Evolutionary conservation across 306 rosid species (phyloP).

Genomic region (Gastrolobium bilobum): DNA sequence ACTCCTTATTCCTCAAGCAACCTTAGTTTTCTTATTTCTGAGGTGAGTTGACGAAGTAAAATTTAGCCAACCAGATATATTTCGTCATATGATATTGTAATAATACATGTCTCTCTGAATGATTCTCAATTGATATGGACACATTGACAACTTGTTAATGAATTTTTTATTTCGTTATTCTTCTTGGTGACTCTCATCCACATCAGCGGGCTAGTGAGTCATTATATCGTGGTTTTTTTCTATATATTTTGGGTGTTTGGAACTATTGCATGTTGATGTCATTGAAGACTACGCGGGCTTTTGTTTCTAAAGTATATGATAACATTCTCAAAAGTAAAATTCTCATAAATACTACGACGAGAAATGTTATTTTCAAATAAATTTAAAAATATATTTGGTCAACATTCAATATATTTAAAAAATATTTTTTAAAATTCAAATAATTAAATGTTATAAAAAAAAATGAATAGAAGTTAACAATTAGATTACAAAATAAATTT

Average conservation of each 20-base stretch:
- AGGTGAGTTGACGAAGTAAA: slow-evolving; percentile 20
- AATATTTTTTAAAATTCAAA: too few relatives aligned
- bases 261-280: background rate
- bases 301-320: too few relatives aligned
- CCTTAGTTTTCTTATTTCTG: background rate
- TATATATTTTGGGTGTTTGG: background rate
- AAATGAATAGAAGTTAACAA: too few relatives aligned
- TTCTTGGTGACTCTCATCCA: background rate
- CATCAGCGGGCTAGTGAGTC: background rate
- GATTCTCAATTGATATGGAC: slow-evolving; percentile 3
- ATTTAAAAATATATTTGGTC: too few relatives aligned
- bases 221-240: background rate
- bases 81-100: background rate
- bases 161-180: slow-evolving; percentile 15
- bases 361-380: too few relatives aligned
- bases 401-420: too few relatives aligned
- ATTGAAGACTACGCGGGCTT: background rate
- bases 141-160: background rate
- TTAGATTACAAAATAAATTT: too few relatives aligned
- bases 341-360: too few relatives aligned
- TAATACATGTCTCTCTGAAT: background rate
- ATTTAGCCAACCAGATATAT: background rate
- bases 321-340: too few relatives aligned
- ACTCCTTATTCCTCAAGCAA: slow-evolving; percentile 6
- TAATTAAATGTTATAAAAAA: too few relatives aligned